Conservation (phyloP, 1,284 basidiomycete genomes). For the Trichosporon asahii region DNA sequence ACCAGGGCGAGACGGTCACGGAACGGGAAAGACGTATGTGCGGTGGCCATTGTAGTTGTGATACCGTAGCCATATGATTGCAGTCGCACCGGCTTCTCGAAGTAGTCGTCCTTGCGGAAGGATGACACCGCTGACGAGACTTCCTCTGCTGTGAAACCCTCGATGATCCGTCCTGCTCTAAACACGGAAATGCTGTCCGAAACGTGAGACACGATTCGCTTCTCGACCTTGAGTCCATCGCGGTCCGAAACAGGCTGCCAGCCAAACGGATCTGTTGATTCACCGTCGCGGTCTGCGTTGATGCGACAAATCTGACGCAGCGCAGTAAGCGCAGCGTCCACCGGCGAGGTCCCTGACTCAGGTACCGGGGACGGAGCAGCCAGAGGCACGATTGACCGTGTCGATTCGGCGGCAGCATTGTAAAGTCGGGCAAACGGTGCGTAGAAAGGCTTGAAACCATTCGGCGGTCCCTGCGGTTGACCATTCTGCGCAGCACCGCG, state of each 20-base stretch:
- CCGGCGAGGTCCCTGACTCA: conserved; percentile 46
- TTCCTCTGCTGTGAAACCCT: conserved; percentile 92
- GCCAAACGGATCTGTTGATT: conserved; percentile 57
- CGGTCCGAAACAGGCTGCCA: conserved; percentile 82
- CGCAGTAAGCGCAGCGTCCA: conserved; percentile 77
- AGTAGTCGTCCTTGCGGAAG: conserved; percentile 40
- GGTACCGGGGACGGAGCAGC: conserved; percentile 48
- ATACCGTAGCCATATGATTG: conserved; percentile 78
- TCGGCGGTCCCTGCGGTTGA: not conserved
- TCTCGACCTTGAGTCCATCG: conserved; percentile 69
- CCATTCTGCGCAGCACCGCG: conserved; percentile 15
- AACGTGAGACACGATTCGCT: conserved; percentile 70
- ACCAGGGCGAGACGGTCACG: conserved; percentile 82
- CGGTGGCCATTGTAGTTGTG: conserved; percentile 54
- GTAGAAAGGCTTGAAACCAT: conserved; percentile 26
- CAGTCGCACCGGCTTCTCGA: conserved; percentile 64
- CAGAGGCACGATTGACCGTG: conserved; percentile 45
- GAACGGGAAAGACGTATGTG: conserved; percentile 81
- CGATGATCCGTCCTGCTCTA: conserved; percentile 85
- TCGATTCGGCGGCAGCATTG: conserved; percentile 64
- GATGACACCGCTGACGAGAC: conserved; percentile 68
- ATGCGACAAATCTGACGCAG: conserved; percentile 73
- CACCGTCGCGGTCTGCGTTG: conserved; percentile 60
- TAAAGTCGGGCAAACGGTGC: conserved; percentile 66
- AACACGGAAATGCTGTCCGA: conserved; percentile 80